Base-by-base conservation (phyloP, 2,329 filamentous ascomycete species). In the Neocatenulostroma microsporum region DNA sequence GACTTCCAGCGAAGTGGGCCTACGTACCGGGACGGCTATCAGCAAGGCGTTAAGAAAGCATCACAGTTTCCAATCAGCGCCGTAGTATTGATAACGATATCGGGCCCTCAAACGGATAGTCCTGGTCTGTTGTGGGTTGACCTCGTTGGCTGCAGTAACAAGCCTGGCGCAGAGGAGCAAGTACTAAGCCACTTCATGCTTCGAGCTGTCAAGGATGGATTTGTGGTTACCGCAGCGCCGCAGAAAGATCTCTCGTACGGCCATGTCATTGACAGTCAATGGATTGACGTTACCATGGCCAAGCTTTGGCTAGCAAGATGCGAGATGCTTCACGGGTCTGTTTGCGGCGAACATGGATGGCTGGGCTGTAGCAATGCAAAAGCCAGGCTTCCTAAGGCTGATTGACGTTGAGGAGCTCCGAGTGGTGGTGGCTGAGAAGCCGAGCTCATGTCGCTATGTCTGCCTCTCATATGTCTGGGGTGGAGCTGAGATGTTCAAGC, bases 331-430 rank as follows among this genome's bases (percentile, higher is more conserved):
- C 30, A 32, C 15, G 20, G 30, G 12, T 12, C 12, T 4, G 12
- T 12, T 12, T 32, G 30, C 30, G 23, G 30, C 15, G 30, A 32
- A 20, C 30, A 32, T 13, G 30, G 30, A 4, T 32, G 30, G 30
- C n/a, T n/a, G n/a, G n/a, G 30, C 30, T 17, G 4, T 32, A 20
- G 30, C 30, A 4, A 10, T 32, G 30, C 11, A 32, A 4, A 32
- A 20, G 15, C 30, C 30, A 12, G 20, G 19, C 17, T 32, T 32
- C 18, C 30, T 32, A 8, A 17, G 30, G 6, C 10, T 32, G 10
- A 32, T 32, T 14, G 30, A 32, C 23, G 30, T 32, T 12, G 30
- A 32, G n/a, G 4, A 23, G 17, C 17, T 32, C 4, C 19, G 20
- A 12, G 30, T 32, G 17, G 12, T 21, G 4, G 9, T 20, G 5